Conservation (phyloP, 2,329 filamentous ascomycete genomes). For the Lachnellula occidentalis region DNA sequence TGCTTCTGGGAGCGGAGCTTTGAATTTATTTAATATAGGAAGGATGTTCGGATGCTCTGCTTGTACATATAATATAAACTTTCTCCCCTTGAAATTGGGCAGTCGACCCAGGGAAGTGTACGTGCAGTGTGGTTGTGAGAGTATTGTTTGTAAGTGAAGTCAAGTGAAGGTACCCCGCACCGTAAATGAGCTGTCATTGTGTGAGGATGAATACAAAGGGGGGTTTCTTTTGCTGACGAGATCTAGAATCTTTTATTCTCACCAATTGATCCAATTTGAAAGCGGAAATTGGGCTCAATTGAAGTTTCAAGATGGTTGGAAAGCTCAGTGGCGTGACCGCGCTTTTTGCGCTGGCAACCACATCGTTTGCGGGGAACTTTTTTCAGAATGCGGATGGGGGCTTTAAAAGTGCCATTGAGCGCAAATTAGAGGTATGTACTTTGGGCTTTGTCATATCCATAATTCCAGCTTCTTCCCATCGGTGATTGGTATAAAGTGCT, state of each 20-base stretch:
- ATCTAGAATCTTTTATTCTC: neutral
- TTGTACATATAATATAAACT: slow-evolving; percentile 2
- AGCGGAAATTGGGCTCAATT: neutral
- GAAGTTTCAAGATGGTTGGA: slow-evolving; percentile 17
- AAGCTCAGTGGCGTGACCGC: slow-evolving; percentile 11
- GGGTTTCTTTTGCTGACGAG: neutral
- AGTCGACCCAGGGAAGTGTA: neutral
- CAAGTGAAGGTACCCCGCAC: neutral
- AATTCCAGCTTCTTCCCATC: neutral
- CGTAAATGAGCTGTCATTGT: neutral
- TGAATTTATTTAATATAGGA: neutral
- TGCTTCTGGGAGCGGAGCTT: neutral
- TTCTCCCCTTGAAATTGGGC: neutral
- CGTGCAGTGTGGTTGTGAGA: neutral
- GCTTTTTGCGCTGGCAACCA: slow-evolving; percentile 14
- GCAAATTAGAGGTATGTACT: slow-evolving; percentile 16
- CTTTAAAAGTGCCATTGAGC: slow-evolving; percentile 12
- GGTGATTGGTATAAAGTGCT: neutral
- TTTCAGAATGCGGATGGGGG: neutral
- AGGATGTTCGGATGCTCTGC: neutral
- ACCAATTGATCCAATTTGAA: neutral
- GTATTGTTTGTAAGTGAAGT: neutral
- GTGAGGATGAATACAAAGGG: neutral
- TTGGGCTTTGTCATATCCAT: too few relatives aligned
- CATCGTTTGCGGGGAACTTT: slow-evolving; percentile 9